Evolutionary conservation across 495 filamentous ascomycete genomes (phyloP).

Genomic region (Penicillium diatomitis): DNA sequence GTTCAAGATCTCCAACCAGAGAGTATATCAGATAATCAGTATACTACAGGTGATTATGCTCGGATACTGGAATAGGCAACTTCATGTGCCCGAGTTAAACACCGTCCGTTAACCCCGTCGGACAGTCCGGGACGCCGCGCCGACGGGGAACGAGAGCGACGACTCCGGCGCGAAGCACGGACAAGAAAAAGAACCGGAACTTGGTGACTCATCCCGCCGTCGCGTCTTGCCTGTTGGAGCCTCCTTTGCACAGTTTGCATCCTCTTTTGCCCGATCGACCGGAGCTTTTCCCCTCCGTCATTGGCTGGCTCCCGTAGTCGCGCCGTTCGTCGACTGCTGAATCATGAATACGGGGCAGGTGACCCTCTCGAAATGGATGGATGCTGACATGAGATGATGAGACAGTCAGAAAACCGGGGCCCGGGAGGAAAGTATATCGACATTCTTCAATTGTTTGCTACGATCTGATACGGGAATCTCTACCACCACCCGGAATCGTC

Average conservation of each 20-base stretch:
- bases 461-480: neutral
- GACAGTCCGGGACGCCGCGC: conserved; percentile 13
- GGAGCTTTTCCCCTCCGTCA: neutral
- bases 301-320: conserved; percentile 4
- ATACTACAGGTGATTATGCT: too few species aligned
- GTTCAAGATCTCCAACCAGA: too few species aligned
- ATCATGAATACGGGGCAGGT: too few species aligned
- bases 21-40: too few species aligned
- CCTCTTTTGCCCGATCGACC: neutral
- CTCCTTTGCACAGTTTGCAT: neutral
- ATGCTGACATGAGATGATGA: neutral
- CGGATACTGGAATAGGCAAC: too few species aligned
- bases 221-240: neutral
- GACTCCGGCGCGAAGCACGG: conserved; percentile 5
- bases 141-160: conserved; percentile 9
- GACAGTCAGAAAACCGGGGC: neutral
- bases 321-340: neutral
- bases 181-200: conserved; percentile 21
- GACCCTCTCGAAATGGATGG: too few species aligned
- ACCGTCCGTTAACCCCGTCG: conserved; percentile 15
- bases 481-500: too few species aligned
- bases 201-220: conserved; percentile 15
- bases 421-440: neutral
- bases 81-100: neutral
- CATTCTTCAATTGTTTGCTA: neutral